phyloP scores from a whole-genome alignment of 306 rosid species.

The Trifolium fragiferum region DNA sequence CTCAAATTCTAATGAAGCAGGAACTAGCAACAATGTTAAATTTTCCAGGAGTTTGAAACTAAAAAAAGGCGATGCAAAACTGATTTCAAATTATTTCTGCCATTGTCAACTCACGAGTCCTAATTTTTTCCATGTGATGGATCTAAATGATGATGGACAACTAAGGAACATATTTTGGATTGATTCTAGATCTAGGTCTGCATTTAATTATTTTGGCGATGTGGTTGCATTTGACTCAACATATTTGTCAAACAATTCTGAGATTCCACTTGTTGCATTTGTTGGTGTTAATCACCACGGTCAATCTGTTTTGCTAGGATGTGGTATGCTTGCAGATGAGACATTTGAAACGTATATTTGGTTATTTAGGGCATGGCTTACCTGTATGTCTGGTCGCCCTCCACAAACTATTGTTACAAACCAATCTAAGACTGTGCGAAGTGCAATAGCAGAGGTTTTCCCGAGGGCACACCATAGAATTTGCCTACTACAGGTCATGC shows the following conservation, averaged over 20 bases:
- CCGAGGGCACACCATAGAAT: constrained; percentile 88
- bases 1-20: constrained; percentile 70
- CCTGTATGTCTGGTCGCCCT: constrained; percentile 92
- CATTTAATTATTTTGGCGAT: constrained; percentile 80
- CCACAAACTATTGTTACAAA: constrained; percentile 85
- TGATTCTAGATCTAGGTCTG: constrained; percentile 87
- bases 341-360: constrained; percentile 78
- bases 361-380: constrained; percentile 96
- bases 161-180: constrained; percentile 89
- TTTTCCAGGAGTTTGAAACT: constrained; percentile 68
- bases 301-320: constrained; percentile 71
- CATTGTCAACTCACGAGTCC: constrained; percentile 72
- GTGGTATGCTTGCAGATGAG: constrained; percentile 90
- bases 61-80: constrained; percentile 68
- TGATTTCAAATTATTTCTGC: constrained; percentile 68
- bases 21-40: constrained; percentile 48
- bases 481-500: constrained; percentile 64
- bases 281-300: constrained; percentile 95
- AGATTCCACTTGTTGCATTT: constrained; percentile 76
- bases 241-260: constrained; percentile 78
- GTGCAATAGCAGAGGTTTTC: constrained; percentile 87
- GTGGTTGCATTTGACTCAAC: constrained; percentile 78
- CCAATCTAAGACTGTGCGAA: constrained; percentile 69
- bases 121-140: constrained; percentile 82
- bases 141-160: constrained; percentile 86